A percentile compares a stretch with the other conserved stretches of the same genome.
Conservation (phyloP, 345 rosid genomes). For the Euclidium syriacum region DNA sequence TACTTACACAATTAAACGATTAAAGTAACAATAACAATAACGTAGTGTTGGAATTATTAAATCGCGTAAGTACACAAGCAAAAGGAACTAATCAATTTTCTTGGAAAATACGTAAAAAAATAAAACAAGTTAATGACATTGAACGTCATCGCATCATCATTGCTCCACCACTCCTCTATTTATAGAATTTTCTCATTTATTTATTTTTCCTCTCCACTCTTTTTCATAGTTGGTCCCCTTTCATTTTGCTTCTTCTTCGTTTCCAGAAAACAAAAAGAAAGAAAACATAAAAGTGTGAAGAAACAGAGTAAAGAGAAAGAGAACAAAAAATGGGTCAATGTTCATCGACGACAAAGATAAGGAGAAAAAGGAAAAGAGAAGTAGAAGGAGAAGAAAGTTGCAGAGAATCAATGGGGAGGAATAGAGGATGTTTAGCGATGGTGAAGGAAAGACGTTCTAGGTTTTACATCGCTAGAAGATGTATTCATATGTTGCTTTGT, state of each 20-base stretch:
- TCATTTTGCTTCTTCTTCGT: conserved; percentile 11
- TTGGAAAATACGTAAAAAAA: conserved; percentile 4
- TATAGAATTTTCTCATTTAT: conserved; percentile 4
- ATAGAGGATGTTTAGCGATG: conserved; percentile 33
- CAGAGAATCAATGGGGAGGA: conserved; percentile 13
- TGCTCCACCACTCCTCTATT: conserved; percentile 33
- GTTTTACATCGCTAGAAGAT: conserved; percentile 49
- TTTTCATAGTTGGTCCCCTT: conserved; percentile 17
- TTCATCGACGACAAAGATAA: conserved; percentile 19
- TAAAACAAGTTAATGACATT: conserved; percentile 8
- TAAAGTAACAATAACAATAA: not conserved
- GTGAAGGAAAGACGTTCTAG: conserved; percentile 47
- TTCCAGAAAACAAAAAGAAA: not conserved
- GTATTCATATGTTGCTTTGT: conserved; percentile 49
- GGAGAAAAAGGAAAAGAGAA: conserved; percentile 8
- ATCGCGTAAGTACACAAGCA: conserved; percentile 11
- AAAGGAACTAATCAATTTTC: conserved; percentile 10
- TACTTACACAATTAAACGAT: not conserved
- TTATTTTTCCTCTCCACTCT: conserved; percentile 8
- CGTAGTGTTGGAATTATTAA: not conserved
- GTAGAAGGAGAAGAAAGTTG: not conserved
- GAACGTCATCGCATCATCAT: conserved; percentile 33
- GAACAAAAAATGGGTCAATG: conserved; percentile 29
- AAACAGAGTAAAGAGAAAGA: not conserved
- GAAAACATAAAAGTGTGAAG: not conserved